A percentile compares a stretch with the other conserved stretches of the same genome.
phyloP scores from a whole-genome alignment of 441 rosid genomes.

The Bruguiera hainesii region DNA sequence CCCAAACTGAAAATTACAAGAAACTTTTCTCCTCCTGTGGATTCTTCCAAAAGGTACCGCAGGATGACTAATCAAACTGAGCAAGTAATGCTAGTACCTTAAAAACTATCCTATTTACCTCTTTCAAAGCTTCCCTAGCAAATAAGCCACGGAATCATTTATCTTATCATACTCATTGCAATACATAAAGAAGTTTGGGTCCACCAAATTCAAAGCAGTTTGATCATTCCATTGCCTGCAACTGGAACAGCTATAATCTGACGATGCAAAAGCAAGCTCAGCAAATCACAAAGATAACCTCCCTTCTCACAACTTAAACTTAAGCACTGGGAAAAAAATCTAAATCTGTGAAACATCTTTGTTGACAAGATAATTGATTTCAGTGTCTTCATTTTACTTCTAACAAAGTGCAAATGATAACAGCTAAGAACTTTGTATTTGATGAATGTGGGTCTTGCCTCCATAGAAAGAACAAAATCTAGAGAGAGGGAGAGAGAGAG shows the following conservation, averaged over 20 bases:
- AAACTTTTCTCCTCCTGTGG: no score
- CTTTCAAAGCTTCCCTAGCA: constrained; percentile 35
- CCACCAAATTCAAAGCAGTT: constrained; percentile 36
- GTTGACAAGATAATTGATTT: neutral
- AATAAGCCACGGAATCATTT: constrained; percentile 24
- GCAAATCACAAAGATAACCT: constrained; percentile 12
- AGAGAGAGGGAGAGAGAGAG: neutral
- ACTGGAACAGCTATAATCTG: constrained; percentile 40
- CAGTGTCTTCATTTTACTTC: neutral
- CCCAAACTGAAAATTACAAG: no score
- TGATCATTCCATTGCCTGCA: constrained; percentile 25
- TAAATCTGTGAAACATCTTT: neutral
- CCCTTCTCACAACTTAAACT: neutral
- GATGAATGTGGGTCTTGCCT: no score
- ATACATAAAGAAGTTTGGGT: constrained; percentile 26
- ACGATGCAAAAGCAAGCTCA: constrained; percentile 27
- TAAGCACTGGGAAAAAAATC: constrained; percentile 11
- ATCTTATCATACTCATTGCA: constrained; percentile 32
- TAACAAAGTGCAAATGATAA: neutral
- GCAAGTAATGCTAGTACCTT: constrained; percentile 30
- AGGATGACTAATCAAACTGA: constrained; percentile 33
- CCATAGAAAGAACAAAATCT: no score
- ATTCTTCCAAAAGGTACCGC: constrained; percentile 20
- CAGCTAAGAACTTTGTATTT: neutral
- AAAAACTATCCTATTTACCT: constrained; percentile 29